Evolutionary conservation across 495 filamentous ascomycete genomes (phyloP), one percentile per base, ranked within the genome.

Genomic region (Aspergillus bertholletiae): DNA sequence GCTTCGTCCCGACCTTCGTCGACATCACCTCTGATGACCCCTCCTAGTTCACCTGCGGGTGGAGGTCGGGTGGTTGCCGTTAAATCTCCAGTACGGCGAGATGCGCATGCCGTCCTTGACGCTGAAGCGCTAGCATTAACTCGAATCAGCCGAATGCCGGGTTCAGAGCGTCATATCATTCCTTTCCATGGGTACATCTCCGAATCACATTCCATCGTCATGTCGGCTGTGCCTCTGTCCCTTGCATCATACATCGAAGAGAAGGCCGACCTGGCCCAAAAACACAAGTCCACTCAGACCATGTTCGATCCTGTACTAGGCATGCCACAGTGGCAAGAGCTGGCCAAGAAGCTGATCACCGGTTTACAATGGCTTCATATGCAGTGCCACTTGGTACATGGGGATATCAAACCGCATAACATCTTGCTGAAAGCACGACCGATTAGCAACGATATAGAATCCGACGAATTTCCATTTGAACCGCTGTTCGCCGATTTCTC

Each of bases 401-500:
- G 77, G 0, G 81, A 84, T 59, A 76, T 84, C 66, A 84, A 84
- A 56, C 80, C 81, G 0, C 71, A 70, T 15, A 84, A 83, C 47
- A 66, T 84, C 24, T 71, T 84, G 9, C 64, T 45, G 23, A 45
- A 32, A 30, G 26, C 35, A 17, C 46, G 22, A 15, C 49, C 50
- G 23, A 22, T 7, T 5, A 43, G 22, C 5, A 45, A 41, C 15
- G 47, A 51, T 51, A 32, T 48, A 24, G 52, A 60, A 28, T 56
- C 43, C 28, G 54, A 49, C 20, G 47, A 45, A 7, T 72, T 74
- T 55, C 69, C 58, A 0, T 71, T 72, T 44, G 65, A 75, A 26
- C 76, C 80, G 13, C 61, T 84, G 1, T 80, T 79, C 46, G 77
- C 77, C 13, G 83, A 85, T 60, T 86, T 86, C 60, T 85, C 82